Evolutionary conservation across 1,284 basidiomycete species (phyloP), one percentile per base, ranked within the genome.

Genomic region (Heterobasidion irregulare): DNA sequence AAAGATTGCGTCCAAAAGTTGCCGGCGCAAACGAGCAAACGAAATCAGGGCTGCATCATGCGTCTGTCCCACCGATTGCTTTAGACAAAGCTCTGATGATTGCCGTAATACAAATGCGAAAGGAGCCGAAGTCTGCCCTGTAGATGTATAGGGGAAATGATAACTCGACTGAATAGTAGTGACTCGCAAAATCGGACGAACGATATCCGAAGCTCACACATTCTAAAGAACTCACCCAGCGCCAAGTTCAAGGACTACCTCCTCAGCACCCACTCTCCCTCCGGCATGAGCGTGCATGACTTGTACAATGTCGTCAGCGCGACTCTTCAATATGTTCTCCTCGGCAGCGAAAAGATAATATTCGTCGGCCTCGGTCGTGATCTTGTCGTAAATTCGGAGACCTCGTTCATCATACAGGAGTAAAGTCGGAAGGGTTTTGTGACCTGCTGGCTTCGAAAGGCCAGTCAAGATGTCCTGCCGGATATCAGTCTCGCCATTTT

Each of bases 261-360:
- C 78, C 35, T 72, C 72, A 13, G 70, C 65, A 15, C 71, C 60
- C 1, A 75, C 74, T 32, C 82, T 76, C 49, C 77, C 76, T 8
- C 74, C 75, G 53, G 73, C 72, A 3, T 71, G 74, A n/a, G 70
- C 62, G 59, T 92, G 92, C 84, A 92, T 92, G 56, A 76, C 73
- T 18, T 74, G 79, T 6, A 89, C 85, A 41, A 89, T 88, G 16
- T 86, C 80, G 43, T 84, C 78, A 58, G 80, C 78, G 54, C 82
- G 73, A 35, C 70, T 72, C 68, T 77, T 80, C 55, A 90, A 68
- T 57, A 90, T 88, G 57, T 82, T 76, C 64, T 91, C 86, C 64
- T 90, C 89, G 0, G 86, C 84, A 7, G 74, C 72, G 70, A 94
- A 97, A 18, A 92, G 78, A 67, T 98, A 98, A 68, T 98, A 98